A percentile compares a stretch with the other conserved stretches of the same genome.
Conservation (phyloP, 1,139 yeast species). For the Arxiozyma telluris region DNA sequence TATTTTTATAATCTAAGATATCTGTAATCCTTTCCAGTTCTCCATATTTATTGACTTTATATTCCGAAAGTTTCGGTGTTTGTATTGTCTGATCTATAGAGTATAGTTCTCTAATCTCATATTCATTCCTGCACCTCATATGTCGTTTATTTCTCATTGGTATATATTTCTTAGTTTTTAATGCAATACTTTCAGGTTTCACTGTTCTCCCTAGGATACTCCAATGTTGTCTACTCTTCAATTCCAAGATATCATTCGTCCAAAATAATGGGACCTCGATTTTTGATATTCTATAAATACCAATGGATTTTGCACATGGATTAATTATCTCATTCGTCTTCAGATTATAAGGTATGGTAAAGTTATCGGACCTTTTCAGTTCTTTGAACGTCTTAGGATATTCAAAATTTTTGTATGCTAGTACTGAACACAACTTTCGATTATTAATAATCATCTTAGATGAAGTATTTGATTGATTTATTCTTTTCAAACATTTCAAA, state of each 20-base stretch:
- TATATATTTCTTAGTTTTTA: constrained; percentile 12
- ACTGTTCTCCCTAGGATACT: constrained; percentile 19
- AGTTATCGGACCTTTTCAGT: constrained; percentile 14
- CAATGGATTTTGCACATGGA: constrained; percentile 3
- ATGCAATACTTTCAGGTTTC: constrained; percentile 8
- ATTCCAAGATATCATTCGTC: constrained; percentile 13
- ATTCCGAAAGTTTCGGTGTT: constrained; percentile 14
- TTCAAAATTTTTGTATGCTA: constrained; percentile 11
- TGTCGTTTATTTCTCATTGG: constrained; percentile 8
- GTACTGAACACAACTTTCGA: not conserved
- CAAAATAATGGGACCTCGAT: constrained; percentile 12
- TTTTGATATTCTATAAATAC: not conserved
- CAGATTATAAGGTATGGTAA: constrained; percentile 10
- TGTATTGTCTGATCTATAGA: constrained; percentile 19
- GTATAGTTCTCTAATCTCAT: constrained; percentile 14
- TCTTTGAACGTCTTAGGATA: constrained; percentile 13
- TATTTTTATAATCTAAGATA: constrained; percentile 15
- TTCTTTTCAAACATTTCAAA: constrained; percentile 4
- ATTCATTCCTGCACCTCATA: not conserved
- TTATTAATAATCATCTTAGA: not conserved
- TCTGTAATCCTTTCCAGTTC: constrained; percentile 7
- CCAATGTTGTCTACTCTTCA: constrained; percentile 24
- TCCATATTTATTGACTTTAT: constrained; percentile 7
- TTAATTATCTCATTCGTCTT: constrained; percentile 11
- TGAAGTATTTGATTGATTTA: not conserved